Base-by-base conservation (phyloP, 2,329 filamentous ascomycete genomes). In the Rhinocladiella mackenziei region DNA sequence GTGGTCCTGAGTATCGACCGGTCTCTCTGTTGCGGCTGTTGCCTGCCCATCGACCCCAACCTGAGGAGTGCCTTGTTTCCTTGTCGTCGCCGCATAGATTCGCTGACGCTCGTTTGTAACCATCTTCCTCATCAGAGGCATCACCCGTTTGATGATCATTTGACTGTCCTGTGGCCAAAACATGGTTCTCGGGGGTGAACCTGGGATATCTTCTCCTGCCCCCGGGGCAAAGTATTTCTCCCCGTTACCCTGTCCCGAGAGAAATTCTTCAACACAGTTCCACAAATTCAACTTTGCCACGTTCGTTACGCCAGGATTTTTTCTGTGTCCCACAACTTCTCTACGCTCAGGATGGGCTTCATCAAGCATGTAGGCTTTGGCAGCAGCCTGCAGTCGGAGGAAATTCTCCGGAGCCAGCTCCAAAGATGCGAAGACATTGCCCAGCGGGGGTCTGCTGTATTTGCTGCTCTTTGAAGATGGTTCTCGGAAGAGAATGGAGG, bases 51-150 rank as follows among this genome's bases (percentile, higher is more conserved):
- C 36, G 4, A 30, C 37, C 15, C 38, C 45, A 8, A 11, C 14
- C 17, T 15, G 17, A 17, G 30, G 48, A 4, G 47, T 61, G 3
- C 68, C 68, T 8, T 69, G 69, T 50, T 74, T 77, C 29, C 76
- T 66, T 1, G 72, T 75, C 58, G 76, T 73, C 20, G 77, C 71
- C 1, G 76, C 76, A 58, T 79, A 79, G 55, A 74, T 67, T 26
- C 76, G 65, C 56, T 80, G 76, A 17, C 76, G 66, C 57, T 79
- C 76, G 46, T 80, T 80, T 11, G 75, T 78, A 9, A 79, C 75
- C 74, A 79, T 78, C 17, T 76, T 66, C 44, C 76, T 62, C 46
- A 80, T 63, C 33, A 79, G 58, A 9, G 75, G 76, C 49, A 75
- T 78, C n/a, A 77, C 71, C 15, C 77, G 61, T n/a, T 70, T 67